Evolutionary conservation across 1,284 basidiomycete genomes (phyloP).

Genomic region (Ustilago shanxiensis): DNA sequence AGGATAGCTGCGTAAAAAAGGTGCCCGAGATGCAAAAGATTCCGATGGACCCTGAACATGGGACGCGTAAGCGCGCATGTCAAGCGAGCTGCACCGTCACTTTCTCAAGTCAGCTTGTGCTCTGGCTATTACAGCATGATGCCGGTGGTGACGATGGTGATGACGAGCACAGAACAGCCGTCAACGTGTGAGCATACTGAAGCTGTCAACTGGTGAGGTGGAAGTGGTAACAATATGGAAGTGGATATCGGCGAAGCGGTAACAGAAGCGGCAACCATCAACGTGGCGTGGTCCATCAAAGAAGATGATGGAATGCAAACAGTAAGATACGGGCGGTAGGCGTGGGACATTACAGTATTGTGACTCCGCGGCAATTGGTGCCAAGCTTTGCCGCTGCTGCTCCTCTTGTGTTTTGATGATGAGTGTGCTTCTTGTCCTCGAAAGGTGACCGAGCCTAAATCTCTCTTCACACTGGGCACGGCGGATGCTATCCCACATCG

Average conservation of each 20-base stretch:
- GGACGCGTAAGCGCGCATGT: slow-evolving; percentile 2
- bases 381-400: too few relatives aligned
- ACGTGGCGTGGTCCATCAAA: not conserved
- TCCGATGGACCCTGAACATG: not conserved
- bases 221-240: not conserved
- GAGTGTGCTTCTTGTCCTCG: too few relatives aligned
- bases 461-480: too few relatives aligned
- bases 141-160: not conserved
- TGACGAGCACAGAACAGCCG: not conserved
- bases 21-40: not conserved
- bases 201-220: not conserved
- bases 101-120: not conserved
- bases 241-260: not conserved
- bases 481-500: too few relatives aligned
- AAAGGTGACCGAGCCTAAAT: not conserved
- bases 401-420: too few relatives aligned
- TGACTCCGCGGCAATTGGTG: too few relatives aligned
- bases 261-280: not conserved
- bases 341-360: not conserved
- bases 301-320: not conserved
- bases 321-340: not conserved
- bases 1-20: not conserved
- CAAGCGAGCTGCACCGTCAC: slow-evolving; percentile 3
- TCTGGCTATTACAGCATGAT: not conserved
- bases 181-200: not conserved